Base-by-base conservation (phyloP, 1,139 yeast species). In the Lodderomyces metapsilosis region DNA sequence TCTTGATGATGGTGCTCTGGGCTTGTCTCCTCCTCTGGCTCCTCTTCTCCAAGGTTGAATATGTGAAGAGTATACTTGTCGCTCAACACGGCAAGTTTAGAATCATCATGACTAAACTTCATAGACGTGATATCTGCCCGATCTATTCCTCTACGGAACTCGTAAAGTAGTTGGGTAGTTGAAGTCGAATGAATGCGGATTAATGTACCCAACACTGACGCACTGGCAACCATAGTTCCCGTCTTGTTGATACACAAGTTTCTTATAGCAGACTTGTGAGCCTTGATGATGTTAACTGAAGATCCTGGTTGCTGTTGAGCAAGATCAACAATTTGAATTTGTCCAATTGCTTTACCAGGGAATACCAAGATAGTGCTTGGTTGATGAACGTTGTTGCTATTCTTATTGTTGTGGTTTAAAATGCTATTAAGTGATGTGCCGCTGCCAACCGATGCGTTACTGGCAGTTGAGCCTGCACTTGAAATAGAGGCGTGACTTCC, bases 21-120 rank as follows among this genome's bases (percentile, higher is more conserved):
- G 10, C 10, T 15, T 33, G 6, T 21, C n/a, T 34, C 8, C 15
- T n/a, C 18, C 24, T 10, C 12, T 25, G 10, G 23, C 12, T 25
- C 17, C 18, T 20, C 13, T 10, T 43, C 43, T 8, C 38, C 38
- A 17, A 83, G 64, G 53, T 83, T 85, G 62, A 81, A 92, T 5
- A 92, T 78, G 63, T 92, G 98, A 43, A 92, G 65, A 1, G 98
- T 92, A 52, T 80, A 84, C 58, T 92, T 92, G 62, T 88, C 96
- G 11, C 95, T 84, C 27, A 92, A 68, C 3, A 88, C 91, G 0
- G 97, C 97, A 41, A 92, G 66, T 52, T 81, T 78, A 6, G 81
- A 62, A 39, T 88, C 89, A 48, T 82, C 76, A 16, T 86, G 91
- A 6, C 89, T 83, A 58, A 92, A 89, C 43, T 81, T 82, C 85